phyloP scores from a whole-genome alignment of 495 filamentous ascomycete genomes.

The Paragyromitra xinjiangensis region DNA sequence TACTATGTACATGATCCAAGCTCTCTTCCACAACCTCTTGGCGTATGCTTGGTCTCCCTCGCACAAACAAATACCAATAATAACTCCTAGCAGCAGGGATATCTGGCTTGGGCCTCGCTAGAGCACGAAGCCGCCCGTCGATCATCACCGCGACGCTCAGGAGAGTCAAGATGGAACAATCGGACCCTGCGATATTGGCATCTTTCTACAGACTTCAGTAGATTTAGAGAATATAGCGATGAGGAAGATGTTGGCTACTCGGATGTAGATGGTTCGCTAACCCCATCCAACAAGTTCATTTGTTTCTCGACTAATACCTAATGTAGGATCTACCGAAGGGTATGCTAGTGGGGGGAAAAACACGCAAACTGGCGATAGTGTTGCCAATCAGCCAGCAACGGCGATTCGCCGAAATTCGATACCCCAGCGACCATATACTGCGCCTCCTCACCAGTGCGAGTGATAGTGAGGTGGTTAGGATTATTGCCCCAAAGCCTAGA shows the following conservation, averaged over 20 bases:
- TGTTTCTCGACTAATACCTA: background rate
- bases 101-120: slow-evolving; percentile 39
- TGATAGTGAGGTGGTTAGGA: background rate
- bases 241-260: background rate
- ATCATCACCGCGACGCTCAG: slow-evolving; percentile 25
- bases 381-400: background rate
- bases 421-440: slow-evolving; percentile 48
- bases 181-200: slow-evolving; percentile 51
- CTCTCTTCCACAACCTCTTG: slow-evolving; percentile 48
- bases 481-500: background rate
- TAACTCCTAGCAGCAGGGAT: slow-evolving; percentile 45
- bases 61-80: background rate
- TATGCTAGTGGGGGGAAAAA: background rate
- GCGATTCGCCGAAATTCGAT: slow-evolving; percentile 17
- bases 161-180: slow-evolving; percentile 51
- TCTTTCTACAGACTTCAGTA: slow-evolving; percentile 46
- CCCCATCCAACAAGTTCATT: background rate
- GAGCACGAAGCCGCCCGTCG: slow-evolving; percentile 40
- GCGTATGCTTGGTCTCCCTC: slow-evolving; percentile 29
- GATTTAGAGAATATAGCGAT: slow-evolving; percentile 30
- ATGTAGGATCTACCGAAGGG: slow-evolving; percentile 11
- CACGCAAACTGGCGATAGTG: background rate
- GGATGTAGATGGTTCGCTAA: slow-evolving; percentile 9
- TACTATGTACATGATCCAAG: slow-evolving; percentile 45
- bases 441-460: slow-evolving; percentile 46